A percentile compares a stretch with the other conserved stretches of the same genome.
Evolutionary conservation across 2,329 filamentous ascomycete genomes (phyloP).

Genomic region (Stagonosporopsis cucurbitacearum): DNA sequence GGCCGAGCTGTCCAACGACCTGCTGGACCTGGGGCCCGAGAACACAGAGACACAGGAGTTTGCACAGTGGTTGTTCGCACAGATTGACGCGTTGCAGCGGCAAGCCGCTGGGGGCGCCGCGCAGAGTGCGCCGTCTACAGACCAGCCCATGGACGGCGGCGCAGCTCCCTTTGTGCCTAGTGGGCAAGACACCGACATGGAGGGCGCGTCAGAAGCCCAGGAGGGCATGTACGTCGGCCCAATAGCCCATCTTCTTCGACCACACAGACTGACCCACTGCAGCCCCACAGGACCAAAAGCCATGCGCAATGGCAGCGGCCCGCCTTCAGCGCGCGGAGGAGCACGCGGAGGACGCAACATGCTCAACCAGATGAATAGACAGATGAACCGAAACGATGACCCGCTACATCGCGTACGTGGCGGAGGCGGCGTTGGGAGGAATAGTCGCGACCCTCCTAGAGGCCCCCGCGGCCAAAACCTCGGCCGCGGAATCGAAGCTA

Average conservation of each 20-base stretch:
- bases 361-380: conserved; percentile 82
- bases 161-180: conserved; percentile 43
- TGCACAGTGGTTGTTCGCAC: conserved; percentile 90
- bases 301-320: conserved; percentile 75
- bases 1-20: conserved; percentile 83
- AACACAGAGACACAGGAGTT: conserved; percentile 85
- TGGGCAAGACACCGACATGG: conserved; percentile 73
- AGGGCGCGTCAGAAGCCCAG: conserved; percentile 56
- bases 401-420: conserved; percentile 79
- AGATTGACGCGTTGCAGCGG: conserved; percentile 72
- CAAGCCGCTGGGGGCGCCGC: conserved; percentile 60
- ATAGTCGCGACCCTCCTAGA: conserved; percentile 77
- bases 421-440: conserved; percentile 77
- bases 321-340: conserved; percentile 38
- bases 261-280: conserved; percentile 31
- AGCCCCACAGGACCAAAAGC: conserved; percentile 95
- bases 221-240: conserved; percentile 53
- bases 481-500: conserved; percentile 42
- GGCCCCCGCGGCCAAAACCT: conserved; percentile 66
- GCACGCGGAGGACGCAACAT: conserved; percentile 74
- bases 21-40: conserved; percentile 81
- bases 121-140: conserved; percentile 25
- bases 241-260: conserved; percentile 1
- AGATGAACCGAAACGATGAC: conserved; percentile 79
- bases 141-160: conserved; percentile 34